phyloP scores from a whole-genome alignment of 306 rosid species.

The Cercis canadensis region DNA sequence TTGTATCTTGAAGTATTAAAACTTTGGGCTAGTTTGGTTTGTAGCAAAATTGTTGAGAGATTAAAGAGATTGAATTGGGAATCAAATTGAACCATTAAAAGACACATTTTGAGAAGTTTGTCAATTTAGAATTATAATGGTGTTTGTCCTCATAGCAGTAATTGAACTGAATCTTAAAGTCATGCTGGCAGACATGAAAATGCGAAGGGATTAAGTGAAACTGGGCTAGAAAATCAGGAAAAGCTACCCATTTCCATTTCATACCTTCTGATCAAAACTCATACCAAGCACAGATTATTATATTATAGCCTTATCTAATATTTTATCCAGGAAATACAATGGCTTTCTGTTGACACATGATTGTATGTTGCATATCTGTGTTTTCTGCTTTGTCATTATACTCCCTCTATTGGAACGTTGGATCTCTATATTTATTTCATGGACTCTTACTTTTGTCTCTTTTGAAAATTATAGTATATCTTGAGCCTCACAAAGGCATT shows the following conservation, averaged over 20 bases:
- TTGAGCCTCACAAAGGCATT: constrained; percentile 80
- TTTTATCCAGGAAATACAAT: too few species aligned
- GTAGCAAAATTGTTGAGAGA: constrained; percentile 1
- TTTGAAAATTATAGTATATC: constrained; percentile 62
- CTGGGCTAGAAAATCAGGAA: neutral
- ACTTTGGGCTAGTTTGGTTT: neutral
- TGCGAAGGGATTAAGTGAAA: constrained; percentile 15
- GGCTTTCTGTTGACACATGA: neutral
- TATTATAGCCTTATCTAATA: too few species aligned
- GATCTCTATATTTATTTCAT: neutral
- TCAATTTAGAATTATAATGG: too few species aligned
- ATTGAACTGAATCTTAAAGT: too few species aligned
- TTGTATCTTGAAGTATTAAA: too few species aligned
- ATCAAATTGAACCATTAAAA: neutral
- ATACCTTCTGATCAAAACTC: neutral
- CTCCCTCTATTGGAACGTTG: neutral
- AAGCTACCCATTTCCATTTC: neutral
- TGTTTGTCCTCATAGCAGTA: too few species aligned
- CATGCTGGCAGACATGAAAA: neutral
- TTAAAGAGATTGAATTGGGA: neutral
- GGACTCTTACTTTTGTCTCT: constrained; percentile 14
- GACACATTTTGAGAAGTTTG: too few species aligned
- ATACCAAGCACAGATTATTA: too few species aligned
- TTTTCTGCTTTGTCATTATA: constrained; percentile 1
- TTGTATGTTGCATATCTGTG: neutral